Percentiles rank a stretch among this genome's conserved stretches.
phyloP scores from a whole-genome alignment of 345 rosid species.

The Pistacia atlantica region DNA sequence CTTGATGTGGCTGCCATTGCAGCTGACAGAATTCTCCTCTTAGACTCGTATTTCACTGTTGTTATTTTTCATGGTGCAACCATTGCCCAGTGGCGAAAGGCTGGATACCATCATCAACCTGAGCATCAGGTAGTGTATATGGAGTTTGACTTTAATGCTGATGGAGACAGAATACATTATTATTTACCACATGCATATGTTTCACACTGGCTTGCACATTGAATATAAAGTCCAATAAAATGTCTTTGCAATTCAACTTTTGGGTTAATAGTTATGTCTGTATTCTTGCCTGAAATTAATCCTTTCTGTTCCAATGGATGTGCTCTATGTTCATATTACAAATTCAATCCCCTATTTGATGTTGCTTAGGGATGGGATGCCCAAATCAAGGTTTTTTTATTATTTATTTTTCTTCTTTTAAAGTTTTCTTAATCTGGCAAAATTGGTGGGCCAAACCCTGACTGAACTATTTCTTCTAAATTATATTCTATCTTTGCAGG shows the following conservation, averaged over 20 bases:
- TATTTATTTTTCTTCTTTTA: neutral
- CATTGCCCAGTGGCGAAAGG: constrained; percentile 96
- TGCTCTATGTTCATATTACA: neutral
- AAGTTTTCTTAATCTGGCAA: neutral
- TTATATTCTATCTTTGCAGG: constrained; percentile 41
- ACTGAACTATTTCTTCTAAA: neutral
- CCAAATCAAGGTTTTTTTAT: neutral
- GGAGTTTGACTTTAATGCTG: constrained; percentile 2
- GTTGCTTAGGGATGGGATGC: neutral
- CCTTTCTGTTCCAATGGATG: neutral
- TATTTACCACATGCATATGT: neutral
- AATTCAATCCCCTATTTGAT: neutral
- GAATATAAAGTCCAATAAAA: neutral
- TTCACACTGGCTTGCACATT: neutral
- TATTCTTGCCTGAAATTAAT: neutral
- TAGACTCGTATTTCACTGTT: constrained; percentile 81
- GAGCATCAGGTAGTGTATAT: constrained; percentile 74
- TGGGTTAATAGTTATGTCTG: neutral
- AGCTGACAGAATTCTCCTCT: constrained; percentile 82
- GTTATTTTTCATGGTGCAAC: constrained; percentile 94
- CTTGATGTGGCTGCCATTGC: constrained; percentile 90
- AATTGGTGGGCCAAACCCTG: neutral
- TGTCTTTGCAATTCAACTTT: neutral
- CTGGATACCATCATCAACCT: constrained; percentile 86
- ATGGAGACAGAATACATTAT: neutral